A percentile compares a stretch with the other conserved stretches of the same genome.
These are phyloP conservation scores for Torulaspora franciscae DNA, from an alignment of 805 yeast genomes.

Conservation along the genomic window DNA sequence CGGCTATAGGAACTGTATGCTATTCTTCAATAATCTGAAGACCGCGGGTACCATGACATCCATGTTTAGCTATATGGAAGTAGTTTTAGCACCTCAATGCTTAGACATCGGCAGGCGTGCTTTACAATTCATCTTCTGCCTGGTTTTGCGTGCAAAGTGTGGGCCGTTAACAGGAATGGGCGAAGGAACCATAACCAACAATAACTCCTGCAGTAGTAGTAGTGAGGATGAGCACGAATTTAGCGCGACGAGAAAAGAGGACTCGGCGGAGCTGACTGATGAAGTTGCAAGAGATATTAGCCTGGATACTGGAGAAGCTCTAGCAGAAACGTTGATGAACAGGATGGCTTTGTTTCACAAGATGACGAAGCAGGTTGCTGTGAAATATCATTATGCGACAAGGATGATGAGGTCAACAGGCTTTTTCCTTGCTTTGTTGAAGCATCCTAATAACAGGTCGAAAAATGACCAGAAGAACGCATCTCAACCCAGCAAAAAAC, in stretches of 20 bases:
- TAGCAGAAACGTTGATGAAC: conserved; percentile 37
- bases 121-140: conserved; percentile 52
- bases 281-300: conserved; percentile 34
- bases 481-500: conserved; percentile 16
- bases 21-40: conserved; percentile 39
- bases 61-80: conserved; percentile 39
- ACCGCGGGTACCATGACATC: conserved; percentile 36
- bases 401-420: conserved; percentile 56
- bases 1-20: conserved; percentile 40
- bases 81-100: conserved; percentile 46
- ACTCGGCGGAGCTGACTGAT: conserved; percentile 24
- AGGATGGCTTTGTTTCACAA: conserved; percentile 42
- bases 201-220: conserved; percentile 19
- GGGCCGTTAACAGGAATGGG: conserved; percentile 39
- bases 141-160: conserved; percentile 46
- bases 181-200: conserved; percentile 27
- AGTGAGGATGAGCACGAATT: conserved; percentile 30
- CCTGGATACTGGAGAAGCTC: conserved; percentile 36
- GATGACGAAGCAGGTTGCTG: conserved; percentile 45
- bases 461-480: conserved; percentile 12
- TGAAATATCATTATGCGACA: conserved; percentile 62
- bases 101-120: conserved; percentile 53
- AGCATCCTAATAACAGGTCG: conserved; percentile 28
- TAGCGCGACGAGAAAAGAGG: conserved; percentile 16
- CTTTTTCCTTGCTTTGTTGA: conserved; percentile 39